A percentile compares a stretch with the other conserved stretches of the same genome.
Conservation (phyloP, 2,329 filamentous ascomycete genomes). For the Trichothecium sympodiale region DNA sequence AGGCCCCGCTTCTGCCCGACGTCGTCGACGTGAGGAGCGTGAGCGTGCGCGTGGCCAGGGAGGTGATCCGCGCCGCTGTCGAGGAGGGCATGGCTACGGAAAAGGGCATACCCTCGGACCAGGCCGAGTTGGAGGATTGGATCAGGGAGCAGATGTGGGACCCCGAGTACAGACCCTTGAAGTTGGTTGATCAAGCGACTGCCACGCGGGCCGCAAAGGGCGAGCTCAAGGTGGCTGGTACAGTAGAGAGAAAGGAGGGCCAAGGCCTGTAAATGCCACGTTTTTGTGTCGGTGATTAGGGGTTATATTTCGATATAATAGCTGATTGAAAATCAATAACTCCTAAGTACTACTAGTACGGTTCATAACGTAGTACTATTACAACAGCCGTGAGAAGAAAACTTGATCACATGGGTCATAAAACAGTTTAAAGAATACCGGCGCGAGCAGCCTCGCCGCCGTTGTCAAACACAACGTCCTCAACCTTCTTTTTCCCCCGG, state of each 20-base stretch:
- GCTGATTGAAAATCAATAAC: too few relatives aligned
- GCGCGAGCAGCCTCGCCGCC: slow-evolving; percentile 50
- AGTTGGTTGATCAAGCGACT: slow-evolving; percentile 37
- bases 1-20: slow-evolving; percentile 61
- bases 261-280: background rate
- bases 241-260: slow-evolving; percentile 12
- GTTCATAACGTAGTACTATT: too few relatives aligned
- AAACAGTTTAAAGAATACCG: slow-evolving; percentile 3
- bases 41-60: slow-evolving; percentile 65
- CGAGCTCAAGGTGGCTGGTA: slow-evolving; percentile 18
- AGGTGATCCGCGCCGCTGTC: slow-evolving; percentile 61
- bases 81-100: slow-evolving; percentile 57
- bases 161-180: slow-evolving; percentile 54
- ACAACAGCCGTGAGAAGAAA: background rate
- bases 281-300: too few relatives aligned
- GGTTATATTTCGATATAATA: too few relatives aligned
- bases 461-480: slow-evolving; percentile 43
- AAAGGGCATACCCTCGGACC: slow-evolving; percentile 47
- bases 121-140: slow-evolving; percentile 55
- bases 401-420: background rate
- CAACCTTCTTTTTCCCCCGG: slow-evolving; percentile 49
- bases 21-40: slow-evolving; percentile 64
- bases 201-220: slow-evolving; percentile 45
- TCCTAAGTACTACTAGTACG: too few relatives aligned
- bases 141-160: slow-evolving; percentile 74